Evolutionary conservation across 73 alveolate species (phyloP), one percentile per base, ranked within the genome.

Genomic region (Tetrahymena malaccensis): DNA sequence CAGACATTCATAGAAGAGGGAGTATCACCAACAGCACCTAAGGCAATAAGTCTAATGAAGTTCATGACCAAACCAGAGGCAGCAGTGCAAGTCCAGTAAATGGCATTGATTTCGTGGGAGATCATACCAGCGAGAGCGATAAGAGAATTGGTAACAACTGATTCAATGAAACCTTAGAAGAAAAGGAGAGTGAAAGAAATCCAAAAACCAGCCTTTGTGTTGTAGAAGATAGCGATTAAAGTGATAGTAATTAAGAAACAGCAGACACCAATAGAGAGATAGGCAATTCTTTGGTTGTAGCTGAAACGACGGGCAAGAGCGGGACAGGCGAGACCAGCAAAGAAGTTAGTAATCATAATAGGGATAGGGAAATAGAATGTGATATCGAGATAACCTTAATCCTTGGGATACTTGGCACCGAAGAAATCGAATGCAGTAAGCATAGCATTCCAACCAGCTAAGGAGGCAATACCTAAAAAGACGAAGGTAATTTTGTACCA

Each of bases 381-480:
- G n/a, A 58, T 31, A 58, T 58, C 85, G n/a, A 58, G 85, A 10
- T 58, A 58, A 15, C 85, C 85, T 58, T 58, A 21, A n/a, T 58
- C 85, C 10, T 58, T 58, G 35, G 85, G 85, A 85, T 44, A 95
- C 50, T 95, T 43, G 34, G 27, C 43, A 50, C 85, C 85, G 40
- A 95, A 95, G 93, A 83, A 95, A 33, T 89, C 55, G 37, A 95
- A 85, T 9, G 95, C 96, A 85, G 96, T 85, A 35, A 95, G 50
- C 85, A 95, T 85, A 16, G 96, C 96, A 95, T 89, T 95, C 96
- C 96, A 95, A 44, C 96, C 96, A 43, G 96, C 93, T 33, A 95
- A 34, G 31, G 96, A 95, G 50, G 96, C 93, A 35, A 95, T 94
- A 44, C 96, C 96, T 35, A 95, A 89, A 12, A 57, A 85, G 43